These are phyloP conservation scores for Candida sakaeoensis DNA, from an alignment of 805 yeast species.

Conservation along the genomic window DNA sequence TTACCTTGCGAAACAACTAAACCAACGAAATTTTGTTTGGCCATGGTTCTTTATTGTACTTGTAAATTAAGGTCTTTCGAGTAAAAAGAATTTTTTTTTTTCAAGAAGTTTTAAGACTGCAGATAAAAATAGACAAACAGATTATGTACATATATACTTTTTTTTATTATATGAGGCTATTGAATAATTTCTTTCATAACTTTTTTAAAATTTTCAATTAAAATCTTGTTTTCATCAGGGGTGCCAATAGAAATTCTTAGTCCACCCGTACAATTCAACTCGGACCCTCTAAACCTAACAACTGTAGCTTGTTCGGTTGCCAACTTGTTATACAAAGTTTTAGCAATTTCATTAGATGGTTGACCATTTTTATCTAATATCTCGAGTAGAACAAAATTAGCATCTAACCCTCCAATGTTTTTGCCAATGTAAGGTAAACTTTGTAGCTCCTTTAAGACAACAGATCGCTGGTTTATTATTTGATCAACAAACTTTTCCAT, in stretches of 20 bases:
- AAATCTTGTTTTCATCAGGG: slow-evolving; percentile 57
- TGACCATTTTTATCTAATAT: slow-evolving; percentile 56
- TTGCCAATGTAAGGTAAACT: slow-evolving; percentile 62
- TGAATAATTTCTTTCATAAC: slow-evolving; percentile 17
- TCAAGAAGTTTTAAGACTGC: slow-evolving; percentile 1
- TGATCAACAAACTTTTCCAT: slow-evolving; percentile 55
- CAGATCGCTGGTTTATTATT: slow-evolving; percentile 53
- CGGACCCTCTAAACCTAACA: slow-evolving; percentile 87
- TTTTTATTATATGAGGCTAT: neutral
- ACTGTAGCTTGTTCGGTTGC: slow-evolving; percentile 78
- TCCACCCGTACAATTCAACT: slow-evolving; percentile 85
- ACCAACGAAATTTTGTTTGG: slow-evolving; percentile 87
- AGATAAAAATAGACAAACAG: neutral
- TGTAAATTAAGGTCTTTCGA: neutral
- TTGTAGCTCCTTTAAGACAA: slow-evolving; percentile 52
- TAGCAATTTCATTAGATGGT: slow-evolving; percentile 70
- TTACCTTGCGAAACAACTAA: slow-evolving; percentile 94
- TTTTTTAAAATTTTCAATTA: slow-evolving; percentile 48
- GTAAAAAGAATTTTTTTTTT: neutral
- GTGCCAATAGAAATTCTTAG: slow-evolving; percentile 88
- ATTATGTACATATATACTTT: too few relatives aligned
- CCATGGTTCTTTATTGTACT: slow-evolving; percentile 45
- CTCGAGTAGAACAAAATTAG: slow-evolving; percentile 80
- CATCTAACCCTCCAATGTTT: slow-evolving; percentile 78
- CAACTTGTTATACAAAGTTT: slow-evolving; percentile 57